Evolutionary conservation across 2,329 filamentous ascomycete genomes (phyloP), one percentile per base, ranked within the genome.

Genomic region (Zymoseptoria brevis): DNA sequence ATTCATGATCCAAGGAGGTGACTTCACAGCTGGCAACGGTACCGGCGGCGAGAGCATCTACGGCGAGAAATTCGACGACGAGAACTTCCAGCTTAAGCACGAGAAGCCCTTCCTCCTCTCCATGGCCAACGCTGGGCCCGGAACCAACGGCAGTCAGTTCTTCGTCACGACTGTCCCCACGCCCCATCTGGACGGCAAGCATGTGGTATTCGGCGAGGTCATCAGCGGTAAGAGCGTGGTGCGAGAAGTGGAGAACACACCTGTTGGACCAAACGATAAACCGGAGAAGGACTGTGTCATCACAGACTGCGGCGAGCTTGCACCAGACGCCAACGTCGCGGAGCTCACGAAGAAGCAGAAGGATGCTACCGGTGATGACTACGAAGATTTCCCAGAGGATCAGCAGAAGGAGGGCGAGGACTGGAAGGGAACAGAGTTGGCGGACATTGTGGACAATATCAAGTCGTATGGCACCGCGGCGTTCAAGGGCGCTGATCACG

Each of bases 1-100:
- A 70, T 99, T 99, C 78, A 97, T 99, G 93, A 94, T 96, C 71
- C 89, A 96, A 79, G 92, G 94, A 72, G 93, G 94, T 76, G 94
- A 97, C 76, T 99, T 99, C 75, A 99, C 93, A 54, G 87, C 85
- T 57, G 90, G 90, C 73, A 93, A 97, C 73, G 94, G 93, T 66
- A 97, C 93, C 24, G 93, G 93, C 65, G 93, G 93, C 71, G 94
- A 97, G 79, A 94, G 89, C 64, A 97, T 99, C 75, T 99, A 97
- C 73, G 93, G 93, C 71, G 88, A 88, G 74, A 97, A 96, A 79
- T 99, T 99, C 70, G 89, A 90, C 69, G 93, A 99, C 70, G 93
- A 99, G 82, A 96, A 95, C 75, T 97, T 99, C 72, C 83, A 89
- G 57, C 79, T 87, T 72, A 92, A 95, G 81, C 94, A 99, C 73